A percentile compares a stretch with the other conserved stretches of the same genome.
These are phyloP conservation scores for Fusarium sublunatum DNA, from an alignment of 2,329 filamentous ascomycete species.

Conservation along the genomic window DNA sequence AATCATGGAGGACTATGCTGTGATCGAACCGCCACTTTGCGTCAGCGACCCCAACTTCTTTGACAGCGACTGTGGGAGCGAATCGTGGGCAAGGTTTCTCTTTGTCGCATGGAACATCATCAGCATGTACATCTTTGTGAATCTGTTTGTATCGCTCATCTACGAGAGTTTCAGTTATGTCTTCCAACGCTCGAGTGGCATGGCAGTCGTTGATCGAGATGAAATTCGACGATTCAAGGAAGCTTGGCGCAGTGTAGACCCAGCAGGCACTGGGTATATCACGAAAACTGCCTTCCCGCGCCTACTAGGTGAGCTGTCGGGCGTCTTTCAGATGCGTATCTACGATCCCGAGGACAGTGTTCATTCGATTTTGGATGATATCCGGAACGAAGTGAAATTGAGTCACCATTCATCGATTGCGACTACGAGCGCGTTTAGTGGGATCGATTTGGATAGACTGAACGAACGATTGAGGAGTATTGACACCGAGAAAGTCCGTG, in stretches of 20 bases:
- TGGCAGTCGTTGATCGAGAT: conserved; percentile 89
- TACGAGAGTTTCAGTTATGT: conserved; percentile 99
- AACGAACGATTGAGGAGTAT: conserved; percentile 78
- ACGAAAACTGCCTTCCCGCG: conserved; percentile 89
- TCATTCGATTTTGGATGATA: conserved; percentile 85
- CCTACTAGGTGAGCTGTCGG: conserved; percentile 89
- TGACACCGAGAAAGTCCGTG: conserved; percentile 78
- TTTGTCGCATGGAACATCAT: conserved; percentile 99
- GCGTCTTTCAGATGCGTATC: conserved; percentile 96
- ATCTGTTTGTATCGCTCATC: conserved; percentile 96
- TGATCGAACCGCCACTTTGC: conserved; percentile 82
- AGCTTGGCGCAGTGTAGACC: conserved; percentile 96
- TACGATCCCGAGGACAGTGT: conserved; percentile 93
- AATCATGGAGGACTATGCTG: conserved; percentile 95
- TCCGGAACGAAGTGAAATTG: conserved; percentile 68
- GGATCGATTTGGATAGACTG: conserved; percentile 79
- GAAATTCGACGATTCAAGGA: conserved; percentile 98
- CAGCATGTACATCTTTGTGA: conserved; percentile 99
- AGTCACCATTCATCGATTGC: conserved; percentile 66
- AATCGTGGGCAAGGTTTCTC: conserved; percentile 84
- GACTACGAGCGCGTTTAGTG: conserved; percentile 62
- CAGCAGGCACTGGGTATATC: conserved; percentile 90
- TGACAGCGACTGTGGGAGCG: conserved; percentile 91
- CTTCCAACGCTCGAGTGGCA: conserved; percentile 94
- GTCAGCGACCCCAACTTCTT: conserved; percentile 79